phyloP scores from a whole-genome alignment of 1,139 yeast species.

The Wickerhamiella infanticola region DNA sequence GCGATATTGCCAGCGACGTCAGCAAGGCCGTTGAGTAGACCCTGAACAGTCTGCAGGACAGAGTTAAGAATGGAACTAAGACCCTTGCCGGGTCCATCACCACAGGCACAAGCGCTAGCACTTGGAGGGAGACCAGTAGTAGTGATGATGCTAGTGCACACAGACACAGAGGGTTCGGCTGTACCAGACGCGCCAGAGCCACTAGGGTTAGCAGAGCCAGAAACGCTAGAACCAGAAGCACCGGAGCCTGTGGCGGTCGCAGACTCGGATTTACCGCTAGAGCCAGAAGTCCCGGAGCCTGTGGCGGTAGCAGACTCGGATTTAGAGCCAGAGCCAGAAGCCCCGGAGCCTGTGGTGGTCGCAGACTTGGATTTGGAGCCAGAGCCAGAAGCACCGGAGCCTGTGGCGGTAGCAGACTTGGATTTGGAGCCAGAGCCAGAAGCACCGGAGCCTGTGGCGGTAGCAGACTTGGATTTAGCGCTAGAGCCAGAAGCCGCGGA shows the following conservation, averaged over 20 bases:
- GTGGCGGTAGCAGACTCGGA: background rate
- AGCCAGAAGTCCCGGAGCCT: too few species aligned
- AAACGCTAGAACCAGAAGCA: background rate
- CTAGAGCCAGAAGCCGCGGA: too few species aligned
- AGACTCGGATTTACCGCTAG: too few species aligned
- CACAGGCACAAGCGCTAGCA: background rate
- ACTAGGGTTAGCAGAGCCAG: background rate
- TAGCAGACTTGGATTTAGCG: too few species aligned
- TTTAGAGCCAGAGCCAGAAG: background rate
- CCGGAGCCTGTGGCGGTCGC: too few species aligned
- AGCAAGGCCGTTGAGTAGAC: too few species aligned
- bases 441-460: too few species aligned
- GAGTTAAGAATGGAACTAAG: too few species aligned
- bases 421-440: too few species aligned
- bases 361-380: background rate
- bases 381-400: background rate
- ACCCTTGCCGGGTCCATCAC: background rate
- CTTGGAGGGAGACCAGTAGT: background rate
- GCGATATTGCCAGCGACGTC: too few species aligned
- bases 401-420: too few species aligned
- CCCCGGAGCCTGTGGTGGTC: background rate
- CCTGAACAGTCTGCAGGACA: too few species aligned
- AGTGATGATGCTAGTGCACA: background rate
- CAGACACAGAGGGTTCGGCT: background rate
- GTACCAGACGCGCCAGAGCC: background rate